Conservation (phyloP, 2,329 filamentous ascomycete genomes). For the Hymenoscyphus linearis region DNA sequence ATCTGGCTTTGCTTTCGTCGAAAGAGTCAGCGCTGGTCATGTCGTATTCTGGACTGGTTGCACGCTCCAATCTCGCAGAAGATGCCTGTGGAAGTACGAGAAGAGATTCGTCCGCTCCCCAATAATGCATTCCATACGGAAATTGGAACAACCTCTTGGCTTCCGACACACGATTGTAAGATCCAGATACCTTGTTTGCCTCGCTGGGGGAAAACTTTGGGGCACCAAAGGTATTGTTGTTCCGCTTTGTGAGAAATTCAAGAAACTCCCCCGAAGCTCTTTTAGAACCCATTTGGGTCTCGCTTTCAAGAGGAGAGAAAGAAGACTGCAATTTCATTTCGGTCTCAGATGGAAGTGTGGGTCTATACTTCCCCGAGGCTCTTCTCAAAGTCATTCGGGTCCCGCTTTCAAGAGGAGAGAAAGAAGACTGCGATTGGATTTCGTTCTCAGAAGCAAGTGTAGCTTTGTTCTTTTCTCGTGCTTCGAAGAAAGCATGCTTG, state of each 20-base stretch:
- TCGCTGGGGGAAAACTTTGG: too few relatives aligned
- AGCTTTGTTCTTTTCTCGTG: conserved; percentile 29
- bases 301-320: not conserved
- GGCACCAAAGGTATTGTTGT: too few relatives aligned
- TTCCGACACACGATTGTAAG: too few relatives aligned
- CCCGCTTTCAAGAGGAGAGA: not conserved
- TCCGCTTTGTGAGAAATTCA: not conserved
- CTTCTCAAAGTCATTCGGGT: not conserved
- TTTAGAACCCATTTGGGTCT: not conserved
- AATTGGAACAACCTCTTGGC: not conserved
- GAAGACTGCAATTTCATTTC: conserved; percentile 5
- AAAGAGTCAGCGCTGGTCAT: conserved; percentile 29
- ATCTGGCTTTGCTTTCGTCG: conserved; percentile 22
- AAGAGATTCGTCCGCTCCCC: not conserved
- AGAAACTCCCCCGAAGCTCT: not conserved
- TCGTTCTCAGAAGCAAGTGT: conserved; percentile 11
- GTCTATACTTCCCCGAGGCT: not conserved
- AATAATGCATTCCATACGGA: not conserved
- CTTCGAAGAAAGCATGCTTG: conserved; percentile 30
- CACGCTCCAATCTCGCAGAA: not conserved
- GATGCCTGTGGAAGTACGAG: not conserved
- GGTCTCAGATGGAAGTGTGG: conserved; percentile 12
- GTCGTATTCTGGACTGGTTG: conserved; percentile 22
- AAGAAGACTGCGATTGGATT: conserved; percentile 1
- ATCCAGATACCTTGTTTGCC: too few relatives aligned